Base-by-base conservation (phyloP, 169 alveolate genomes). In the Plasmodium billcollinsi region DNA sequence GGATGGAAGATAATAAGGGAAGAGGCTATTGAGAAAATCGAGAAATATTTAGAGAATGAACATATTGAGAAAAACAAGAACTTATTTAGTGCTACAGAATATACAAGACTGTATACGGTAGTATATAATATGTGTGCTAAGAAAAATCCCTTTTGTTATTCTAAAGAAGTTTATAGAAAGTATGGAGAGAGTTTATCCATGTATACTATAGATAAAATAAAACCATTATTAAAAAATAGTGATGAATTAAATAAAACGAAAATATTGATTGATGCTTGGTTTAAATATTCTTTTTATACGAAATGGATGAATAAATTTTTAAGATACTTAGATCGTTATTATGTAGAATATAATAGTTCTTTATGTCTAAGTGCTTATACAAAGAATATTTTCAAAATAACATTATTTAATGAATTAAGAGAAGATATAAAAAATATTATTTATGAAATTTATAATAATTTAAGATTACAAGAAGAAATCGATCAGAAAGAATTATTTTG, bases 301-400 rank as follows among this genome's bases (percentile, higher is more conserved):
- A 92, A 61, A 67, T 92, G 95, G 95, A 92, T 92, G 95, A 92
- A 88, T 47, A 88, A 92, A 45, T 92, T 92, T 73, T 92, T 92
- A 74, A 88, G 91, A 8, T 92, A 92, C 12, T 89, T 92, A 21
- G 92, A 92, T 59, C 89, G 90, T 52, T 92, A 88, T 56, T 74
- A 92, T 62, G 88, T 92, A 4, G 92, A 92, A 70, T 78, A 78
- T 78, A 78, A 78, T 45, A 78, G 89, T 59, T 66, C 89, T 14
- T 65, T 78, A 45, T 78, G 89, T 45, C 78, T 78, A 15, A 78
- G 71, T 49, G 89, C 89, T n/a, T 78, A 78, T 33, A 78, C 89
- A 33, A 78, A 78, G n/a, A 78, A 78, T 66, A 78, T 78, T 39
- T 78, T 78, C 49, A 78, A 78, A 65, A 65, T 78, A 15, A 78